A percentile compares a stretch with the other conserved stretches of the same genome.
Evolutionary conservation across 192 early-diverging fungal species (phyloP).

Genomic region (Phlyctochytrium planicorne): DNA sequence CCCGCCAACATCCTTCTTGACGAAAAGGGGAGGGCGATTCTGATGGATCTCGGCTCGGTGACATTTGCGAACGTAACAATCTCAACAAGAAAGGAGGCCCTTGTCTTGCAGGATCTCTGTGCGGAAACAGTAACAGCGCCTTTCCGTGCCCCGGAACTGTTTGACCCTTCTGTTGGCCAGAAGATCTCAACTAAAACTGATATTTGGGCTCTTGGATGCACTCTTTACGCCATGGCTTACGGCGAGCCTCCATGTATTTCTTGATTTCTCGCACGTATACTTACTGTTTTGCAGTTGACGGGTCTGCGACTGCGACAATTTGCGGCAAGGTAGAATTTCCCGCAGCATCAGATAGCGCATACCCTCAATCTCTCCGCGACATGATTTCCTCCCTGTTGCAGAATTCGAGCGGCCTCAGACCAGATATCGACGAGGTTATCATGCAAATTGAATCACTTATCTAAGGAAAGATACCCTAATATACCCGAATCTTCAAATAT

Average conservation of each 20-base stretch:
- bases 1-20: conserved; percentile 45
- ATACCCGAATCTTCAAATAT: no score
- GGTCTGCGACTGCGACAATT: conserved; percentile 44
- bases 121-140: conserved; percentile 54
- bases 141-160: conserved; percentile 51
- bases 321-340: conserved; percentile 41
- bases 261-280: not conserved
- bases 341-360: not conserved
- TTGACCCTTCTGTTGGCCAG: conserved; percentile 38
- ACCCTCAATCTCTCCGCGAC: not conserved
- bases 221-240: conserved; percentile 49
- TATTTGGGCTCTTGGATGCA: conserved; percentile 57
- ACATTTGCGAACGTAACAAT: conserved; percentile 36
- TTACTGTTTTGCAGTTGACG: conserved; percentile 35
- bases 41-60: conserved; percentile 55
- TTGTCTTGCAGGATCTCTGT: conserved; percentile 47
- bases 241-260: conserved; percentile 40
- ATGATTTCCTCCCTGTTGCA: no score
- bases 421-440: no score
- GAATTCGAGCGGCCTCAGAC: no score
- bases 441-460: no score
- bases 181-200: conserved; percentile 37
- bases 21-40: conserved; percentile 26
- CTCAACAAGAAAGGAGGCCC: conserved; percentile 36
- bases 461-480: no score